These are phyloP conservation scores for Gossypium sturtianum DNA, from an alignment of 345 rosid genomes.

Conservation along the genomic window DNA sequence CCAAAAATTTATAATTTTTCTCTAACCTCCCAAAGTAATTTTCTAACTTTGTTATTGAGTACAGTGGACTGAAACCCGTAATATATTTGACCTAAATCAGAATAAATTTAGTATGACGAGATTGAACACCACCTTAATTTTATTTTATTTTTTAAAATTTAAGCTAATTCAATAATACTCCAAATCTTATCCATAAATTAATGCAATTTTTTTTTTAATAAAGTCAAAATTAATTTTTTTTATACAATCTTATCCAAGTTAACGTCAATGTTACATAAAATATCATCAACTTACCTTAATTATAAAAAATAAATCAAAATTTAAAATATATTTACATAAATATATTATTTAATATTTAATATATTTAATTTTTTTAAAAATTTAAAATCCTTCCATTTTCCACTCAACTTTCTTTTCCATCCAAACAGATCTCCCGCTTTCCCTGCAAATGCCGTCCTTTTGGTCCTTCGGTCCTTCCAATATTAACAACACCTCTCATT, in stretches of 20 bases:
- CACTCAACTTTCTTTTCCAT: neutral
- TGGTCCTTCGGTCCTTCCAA: constrained; percentile 15
- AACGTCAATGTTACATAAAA: neutral
- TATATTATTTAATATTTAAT: neutral
- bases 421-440: constrained; percentile 6
- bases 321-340: neutral
- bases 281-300: neutral
- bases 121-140: no score
- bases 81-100: no score
- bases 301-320: neutral
- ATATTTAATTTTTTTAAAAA: neutral
- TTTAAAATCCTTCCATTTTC: neutral
- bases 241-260: neutral
- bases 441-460: constrained; percentile 1
- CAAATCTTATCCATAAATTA: neutral
- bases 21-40: no score
- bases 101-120: no score
- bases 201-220: neutral
- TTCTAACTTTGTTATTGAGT: no score
- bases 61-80: no score
- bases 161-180: neutral
- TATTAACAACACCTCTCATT: neutral
- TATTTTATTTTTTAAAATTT: no score
- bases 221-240: neutral
- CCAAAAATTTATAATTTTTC: no score